Base-by-base conservation (phyloP, 1,139 yeast genomes). In the Hyphopichia burtonii region DNA sequence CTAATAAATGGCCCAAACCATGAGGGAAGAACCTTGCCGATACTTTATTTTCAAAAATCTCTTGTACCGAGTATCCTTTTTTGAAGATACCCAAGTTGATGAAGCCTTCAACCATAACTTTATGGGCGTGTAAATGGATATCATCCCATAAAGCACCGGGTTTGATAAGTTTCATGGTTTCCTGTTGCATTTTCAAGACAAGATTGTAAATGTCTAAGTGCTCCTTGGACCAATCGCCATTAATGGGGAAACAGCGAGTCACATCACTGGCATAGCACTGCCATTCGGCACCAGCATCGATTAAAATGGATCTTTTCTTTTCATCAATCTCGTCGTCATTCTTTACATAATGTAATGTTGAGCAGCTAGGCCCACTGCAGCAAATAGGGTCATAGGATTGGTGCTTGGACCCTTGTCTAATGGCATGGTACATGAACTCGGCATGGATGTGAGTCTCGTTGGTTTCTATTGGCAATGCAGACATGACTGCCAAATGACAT, bases 251-350 rank as follows among this genome's bases (percentile, higher is more conserved):
- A 58, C 95, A 86, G 61, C 99, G 78, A 16, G 99, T 93, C 39
- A 93, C 96, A 59, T 93, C 99, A 38, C 91, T 76, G 4, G 96
- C 93, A 63, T 93, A 93, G 58, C 89, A 81, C 49, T 80, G 79
- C 96, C 97, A 91, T 68, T 91, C 98, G 7, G 96, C 96, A 40
- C 99, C 99, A 5, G 98, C 98, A 65, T 93, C 99, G 45, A 93
- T 83, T 47, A 93, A 75, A 11, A 93, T 77, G 4, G 93, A 76
- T 40, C 61, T 59, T 45, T 79, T 82, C 4, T 76, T 77, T 20
- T 65, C 73, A 31, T 71, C 65, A 42, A 82, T 61, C 2, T 74
- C 74, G 44, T 84, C 90, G 55, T 90, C 95, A 57, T 93, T 93
- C 56, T 83, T 84, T 15, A 86, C 83, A 60, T 91, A 93, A 63